Evolutionary conservation across 2,329 filamentous ascomycete species (phyloP).

Genomic region (Incumbomyces lentus): DNA sequence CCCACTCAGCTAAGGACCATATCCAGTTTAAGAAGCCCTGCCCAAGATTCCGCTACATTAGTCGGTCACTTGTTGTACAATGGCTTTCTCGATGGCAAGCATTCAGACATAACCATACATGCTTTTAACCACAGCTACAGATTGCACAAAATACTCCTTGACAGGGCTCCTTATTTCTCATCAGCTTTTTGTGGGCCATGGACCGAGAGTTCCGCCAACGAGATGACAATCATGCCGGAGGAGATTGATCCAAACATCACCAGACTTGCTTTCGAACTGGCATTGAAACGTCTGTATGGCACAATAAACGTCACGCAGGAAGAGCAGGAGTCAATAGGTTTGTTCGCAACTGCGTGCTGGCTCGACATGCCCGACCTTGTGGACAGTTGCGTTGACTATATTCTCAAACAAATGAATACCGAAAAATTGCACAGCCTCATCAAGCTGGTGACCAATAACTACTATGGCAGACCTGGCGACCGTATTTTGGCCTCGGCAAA

Average conservation of each 20-base stretch:
- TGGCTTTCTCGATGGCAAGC: constrained; percentile 41
- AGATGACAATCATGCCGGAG: constrained; percentile 43
- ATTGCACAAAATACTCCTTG: constrained; percentile 45
- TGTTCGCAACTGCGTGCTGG: constrained; percentile 49
- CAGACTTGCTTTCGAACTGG: constrained; percentile 43
- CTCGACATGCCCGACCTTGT: constrained; percentile 48
- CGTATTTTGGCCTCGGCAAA: constrained; percentile 47
- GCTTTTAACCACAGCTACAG: constrained; percentile 44
- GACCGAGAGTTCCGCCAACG: constrained; percentile 43
- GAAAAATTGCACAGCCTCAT: constrained; percentile 40
- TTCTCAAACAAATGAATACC: constrained; percentile 45
- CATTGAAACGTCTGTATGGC: constrained; percentile 45
- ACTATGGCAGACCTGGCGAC: constrained; percentile 46
- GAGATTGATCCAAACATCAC: constrained; percentile 46
- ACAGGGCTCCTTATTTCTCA: constrained; percentile 47
- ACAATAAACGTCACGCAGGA: constrained; percentile 39
- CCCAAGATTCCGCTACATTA: constrained; percentile 31
- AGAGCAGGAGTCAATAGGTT: constrained; percentile 41
- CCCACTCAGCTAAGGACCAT: constrained; percentile 21
- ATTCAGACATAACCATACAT: constrained; percentile 45
- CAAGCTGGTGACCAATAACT: constrained; percentile 44
- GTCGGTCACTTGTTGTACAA: constrained; percentile 43
- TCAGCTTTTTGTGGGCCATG: constrained; percentile 46
- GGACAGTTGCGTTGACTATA: constrained; percentile 43
- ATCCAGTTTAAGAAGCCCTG: constrained; percentile 16